phyloP scores from a whole-genome alignment of 495 filamentous ascomycete genomes.

The Glonium stellatum region DNA sequence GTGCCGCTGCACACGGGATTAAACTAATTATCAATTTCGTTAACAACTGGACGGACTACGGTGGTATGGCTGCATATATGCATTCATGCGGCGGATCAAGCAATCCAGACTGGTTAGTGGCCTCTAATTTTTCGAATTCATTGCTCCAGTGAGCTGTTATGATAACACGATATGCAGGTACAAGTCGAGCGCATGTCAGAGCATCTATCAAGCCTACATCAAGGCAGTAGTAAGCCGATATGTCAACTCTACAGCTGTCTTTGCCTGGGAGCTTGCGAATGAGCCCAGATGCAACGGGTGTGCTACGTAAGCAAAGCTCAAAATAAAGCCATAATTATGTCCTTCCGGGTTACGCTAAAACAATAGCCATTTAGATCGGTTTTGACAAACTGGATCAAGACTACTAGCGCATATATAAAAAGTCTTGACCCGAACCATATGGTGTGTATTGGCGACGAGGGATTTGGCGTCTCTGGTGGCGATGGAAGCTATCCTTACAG shows the following conservation, averaged over 20 bases:
- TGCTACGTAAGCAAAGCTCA: constrained; percentile 27
- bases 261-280: constrained; percentile 68
- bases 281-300: constrained; percentile 64
- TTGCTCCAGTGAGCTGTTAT: too few species aligned
- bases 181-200: constrained; percentile 48
- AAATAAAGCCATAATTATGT: too few species aligned
- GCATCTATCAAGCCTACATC: constrained; percentile 57
- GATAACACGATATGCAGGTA: too few species aligned
- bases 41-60: constrained; percentile 57
- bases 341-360: too few species aligned
- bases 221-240: constrained; percentile 56
- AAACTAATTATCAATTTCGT: constrained; percentile 46
- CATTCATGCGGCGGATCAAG: constrained; percentile 52
- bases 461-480: constrained; percentile 31
- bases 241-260: constrained; percentile 48
- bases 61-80: constrained; percentile 59
- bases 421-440: constrained; percentile 56
- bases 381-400: constrained; percentile 56
- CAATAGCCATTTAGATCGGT: constrained; percentile 39
- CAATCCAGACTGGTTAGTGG: constrained; percentile 35
- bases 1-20: constrained; percentile 28
- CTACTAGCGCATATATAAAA: constrained; percentile 57
- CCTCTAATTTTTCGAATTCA: too few species aligned
- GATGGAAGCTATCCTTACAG: constrained; percentile 24
- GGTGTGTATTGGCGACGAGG: constrained; percentile 62